Conservation (phyloP, 768 basidiomycete species). For the Rhizopogon sp. region DNA sequence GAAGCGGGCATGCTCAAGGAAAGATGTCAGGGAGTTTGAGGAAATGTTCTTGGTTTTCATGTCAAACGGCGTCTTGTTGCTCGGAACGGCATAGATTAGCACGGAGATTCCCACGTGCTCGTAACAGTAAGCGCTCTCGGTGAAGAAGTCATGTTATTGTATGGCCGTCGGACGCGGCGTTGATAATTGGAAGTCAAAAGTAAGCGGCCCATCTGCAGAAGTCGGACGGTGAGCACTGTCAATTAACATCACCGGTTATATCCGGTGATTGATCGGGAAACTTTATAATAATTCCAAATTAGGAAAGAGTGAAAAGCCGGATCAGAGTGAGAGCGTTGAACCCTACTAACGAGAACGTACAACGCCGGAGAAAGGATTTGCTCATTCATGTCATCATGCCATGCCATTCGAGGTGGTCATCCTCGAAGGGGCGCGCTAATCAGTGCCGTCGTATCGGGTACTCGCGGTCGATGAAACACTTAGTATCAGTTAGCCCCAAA, state of each 20-base stretch:
- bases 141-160: neutral
- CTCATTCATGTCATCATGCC: neutral
- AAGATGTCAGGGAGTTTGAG: conserved; percentile 8
- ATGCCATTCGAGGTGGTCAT: neutral
- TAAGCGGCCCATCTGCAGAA: neutral
- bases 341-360: neutral
- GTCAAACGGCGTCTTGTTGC: conserved; percentile 23
- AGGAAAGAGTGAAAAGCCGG: conserved; percentile 23
- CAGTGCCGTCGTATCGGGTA: neutral
- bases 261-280: conserved; percentile 17
- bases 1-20: conserved; percentile 27
- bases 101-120: conserved; percentile 24
- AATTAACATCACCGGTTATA: conserved; percentile 9
- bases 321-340: conserved; percentile 8
- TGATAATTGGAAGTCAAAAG: conserved; percentile 1
- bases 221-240: neutral
- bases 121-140: conserved; percentile 2
- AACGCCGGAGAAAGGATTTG: neutral
- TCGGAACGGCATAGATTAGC: conserved; percentile 22
- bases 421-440: neutral
- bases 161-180: conserved; percentile 14
- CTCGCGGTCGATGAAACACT: neutral
- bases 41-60: conserved; percentile 18
- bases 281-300: conserved; percentile 14
- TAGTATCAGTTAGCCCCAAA: neutral